Evolutionary conservation across 73 alveolate species (phyloP), one percentile per base, ranked within the genome.

Genomic region (Symbiodinium natans): DNA sequence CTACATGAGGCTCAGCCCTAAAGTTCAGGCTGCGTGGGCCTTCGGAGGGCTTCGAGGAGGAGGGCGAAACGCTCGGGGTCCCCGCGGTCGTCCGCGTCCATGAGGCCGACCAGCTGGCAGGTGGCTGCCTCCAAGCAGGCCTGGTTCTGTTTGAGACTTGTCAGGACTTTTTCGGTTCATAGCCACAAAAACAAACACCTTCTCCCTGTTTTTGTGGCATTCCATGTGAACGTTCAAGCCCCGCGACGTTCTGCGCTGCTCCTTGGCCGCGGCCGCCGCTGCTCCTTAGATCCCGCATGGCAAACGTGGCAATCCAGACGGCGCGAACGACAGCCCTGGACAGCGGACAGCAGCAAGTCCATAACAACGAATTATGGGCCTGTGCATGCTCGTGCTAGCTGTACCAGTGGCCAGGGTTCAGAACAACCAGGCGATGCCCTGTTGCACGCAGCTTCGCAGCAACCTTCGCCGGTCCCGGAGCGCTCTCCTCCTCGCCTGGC

Each of bases 51-150:
- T 33, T 86, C 95, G 73, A 88, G 74, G 27, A 88, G 95, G 23
- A 27, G 73, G 86, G 13, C 43, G 36, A 88, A 88, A 43, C 95
- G 95, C 43, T 88, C 95, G 29, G 95, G 86, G 25, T 88, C 95
- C 19, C 95, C 95, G 19, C 95, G 95, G 52, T 88, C 95, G 39
- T 88, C 95, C 2, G 95, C 95, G 25, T 88, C 95, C 95, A 88
- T 88, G 33, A 88, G 73, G 27, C 95, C 95, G 52, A 77, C 33
- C 86, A 34, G n/a, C 9, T 27, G 86, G 52, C n/a, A 31, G 43
- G 38, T 77, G 86, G 54, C 41, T 9, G 86, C 46, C 46, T 36
- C 86, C 41, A 77, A 34, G 21, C 41, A 77, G 33, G 86, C 86
- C 86, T 56, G 75, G 75, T 21, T 21, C 27, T 21, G 17, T 56